These are phyloP conservation scores for Zygoascus biomembranicola DNA, from an alignment of 805 yeast species.

Conservation along the genomic window DNA sequence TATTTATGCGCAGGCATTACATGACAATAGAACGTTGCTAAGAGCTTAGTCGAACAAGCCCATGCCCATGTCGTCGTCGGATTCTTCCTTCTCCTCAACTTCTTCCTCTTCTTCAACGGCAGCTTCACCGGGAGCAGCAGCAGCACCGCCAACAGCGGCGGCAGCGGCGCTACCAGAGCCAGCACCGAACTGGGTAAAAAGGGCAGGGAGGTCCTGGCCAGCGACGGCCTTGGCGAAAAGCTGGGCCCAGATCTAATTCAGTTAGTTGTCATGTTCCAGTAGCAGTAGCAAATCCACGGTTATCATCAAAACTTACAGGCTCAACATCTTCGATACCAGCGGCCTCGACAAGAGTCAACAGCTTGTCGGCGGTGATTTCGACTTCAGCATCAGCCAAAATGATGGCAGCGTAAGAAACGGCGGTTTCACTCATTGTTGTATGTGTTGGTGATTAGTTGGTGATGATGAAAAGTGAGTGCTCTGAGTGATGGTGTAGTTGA, in stretches of 20 bases:
- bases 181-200: conserved; percentile 57
- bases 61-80: conserved; percentile 88
- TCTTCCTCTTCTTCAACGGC: conserved; percentile 49
- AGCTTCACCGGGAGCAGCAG: conserved; percentile 56
- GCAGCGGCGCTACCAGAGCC: conserved; percentile 71
- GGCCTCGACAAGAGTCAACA: conserved; percentile 65
- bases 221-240: conserved; percentile 81
- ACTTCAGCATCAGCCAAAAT: conserved; percentile 96
- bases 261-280: not conserved
- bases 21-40: not conserved
- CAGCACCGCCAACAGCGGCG: conserved; percentile 56
- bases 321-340: conserved; percentile 74
- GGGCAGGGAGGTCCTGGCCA: conserved; percentile 77
- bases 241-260: conserved; percentile 64
- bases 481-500: not conserved
- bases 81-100: conserved; percentile 49
- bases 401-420: conserved; percentile 93
- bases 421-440: conserved; percentile 46
- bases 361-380: conserved; percentile 85
- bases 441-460: not conserved
- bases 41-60: conserved; percentile 74
- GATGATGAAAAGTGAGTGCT: not conserved
- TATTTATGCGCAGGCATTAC: not conserved
- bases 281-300: too few relatives aligned
- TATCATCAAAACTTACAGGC: conserved; percentile 27